Evolutionary conservation across 148 eudicot species (phyloP), one percentile per base, ranked within the genome.

Genomic region (Diospyros lotus): DNA sequence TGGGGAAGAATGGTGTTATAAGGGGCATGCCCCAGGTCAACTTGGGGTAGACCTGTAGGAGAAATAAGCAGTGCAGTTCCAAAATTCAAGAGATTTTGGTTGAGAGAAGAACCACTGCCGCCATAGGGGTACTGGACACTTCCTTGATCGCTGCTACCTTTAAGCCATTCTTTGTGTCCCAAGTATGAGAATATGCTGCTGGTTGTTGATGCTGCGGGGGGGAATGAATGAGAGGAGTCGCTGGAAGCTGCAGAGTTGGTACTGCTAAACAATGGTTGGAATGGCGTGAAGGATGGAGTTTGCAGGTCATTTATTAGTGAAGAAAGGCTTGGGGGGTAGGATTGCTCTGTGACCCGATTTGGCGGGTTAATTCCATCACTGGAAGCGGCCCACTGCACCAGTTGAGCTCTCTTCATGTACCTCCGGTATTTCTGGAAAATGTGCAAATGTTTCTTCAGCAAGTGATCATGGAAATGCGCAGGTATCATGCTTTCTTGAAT

Each of bases 261-360:
- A 44, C 46, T 10, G 2, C n/a, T 45, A 43, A 17, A 39, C 52
- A 69, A 44, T 14, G 28, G 28, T 28, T 28, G 28, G 28, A 28
- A 28, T 28, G 28, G 28, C 28, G 28, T 28, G 28, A 28, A 28
- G 28, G 28, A 28, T 28, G 28, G 28, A 28, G 28, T 28, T 28
- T 69, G 15, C 61, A 41, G 38, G 17, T 44, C 52, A 48, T 4
- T 48, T 28, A 48, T 4, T 5, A 2, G 74, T 43, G 15, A 18
- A 72, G 68, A 52, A 68, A 42, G 53, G 79, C 52, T 76, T 62
- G 74, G 51, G 58, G 58, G 59, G 38, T 40, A 76, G 54, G 14
- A 58, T 44, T 44, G 15, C 55, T 41, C 46, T 7, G 43, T 4
- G 28, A 55, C 40, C 43, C 13, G 55, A 55, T 71, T 55, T n/a